Percentiles rank a stretch among this genome's conserved stretches.
These are phyloP conservation scores for Yarrowia divulgata DNA, from an alignment of 805 yeast genomes.

Conservation along the genomic window DNA sequence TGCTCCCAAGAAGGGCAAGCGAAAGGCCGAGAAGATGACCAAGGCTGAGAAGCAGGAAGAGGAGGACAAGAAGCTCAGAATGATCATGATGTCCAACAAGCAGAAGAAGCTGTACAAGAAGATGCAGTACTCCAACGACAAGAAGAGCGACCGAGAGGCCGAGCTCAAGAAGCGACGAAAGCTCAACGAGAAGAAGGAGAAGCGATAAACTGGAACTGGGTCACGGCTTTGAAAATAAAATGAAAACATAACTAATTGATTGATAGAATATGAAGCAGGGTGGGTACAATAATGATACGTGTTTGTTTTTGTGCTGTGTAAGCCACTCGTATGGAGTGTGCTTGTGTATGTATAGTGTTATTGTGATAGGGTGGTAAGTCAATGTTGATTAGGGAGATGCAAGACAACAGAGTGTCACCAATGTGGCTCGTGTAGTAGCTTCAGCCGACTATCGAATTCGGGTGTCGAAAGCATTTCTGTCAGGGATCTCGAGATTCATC, in stretches of 20 bases:
- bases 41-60: conserved; percentile 59
- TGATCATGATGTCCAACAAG: conserved; percentile 97
- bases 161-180: conserved; percentile 69
- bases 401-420: background rate
- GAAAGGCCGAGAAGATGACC: conserved; percentile 48
- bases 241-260: conserved; percentile 32
- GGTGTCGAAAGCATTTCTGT: conserved; percentile 81
- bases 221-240: conserved; percentile 17
- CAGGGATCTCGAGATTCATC: conserved; percentile 74
- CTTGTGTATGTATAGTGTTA: too few relatives aligned
- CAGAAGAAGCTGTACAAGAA: conserved; percentile 92
- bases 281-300: background rate
- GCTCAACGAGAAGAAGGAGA: conserved; percentile 48
- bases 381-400: background rate
- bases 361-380: background rate
- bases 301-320: background rate
- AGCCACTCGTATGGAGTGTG: too few relatives aligned
- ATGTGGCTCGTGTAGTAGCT: background rate
- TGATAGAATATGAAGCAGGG: conserved; percentile 18
- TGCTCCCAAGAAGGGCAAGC: conserved; percentile 52
- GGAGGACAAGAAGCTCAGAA: conserved; percentile 89
- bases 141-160: conserved; percentile 80
- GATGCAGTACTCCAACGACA: conserved; percentile 89
- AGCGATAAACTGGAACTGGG: conserved; percentile 41
- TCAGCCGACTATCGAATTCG: conserved; percentile 54